phyloP scores from a whole-genome alignment of 1,284 basidiomycete genomes.

The Cryptococcus amylolentus region DNA sequence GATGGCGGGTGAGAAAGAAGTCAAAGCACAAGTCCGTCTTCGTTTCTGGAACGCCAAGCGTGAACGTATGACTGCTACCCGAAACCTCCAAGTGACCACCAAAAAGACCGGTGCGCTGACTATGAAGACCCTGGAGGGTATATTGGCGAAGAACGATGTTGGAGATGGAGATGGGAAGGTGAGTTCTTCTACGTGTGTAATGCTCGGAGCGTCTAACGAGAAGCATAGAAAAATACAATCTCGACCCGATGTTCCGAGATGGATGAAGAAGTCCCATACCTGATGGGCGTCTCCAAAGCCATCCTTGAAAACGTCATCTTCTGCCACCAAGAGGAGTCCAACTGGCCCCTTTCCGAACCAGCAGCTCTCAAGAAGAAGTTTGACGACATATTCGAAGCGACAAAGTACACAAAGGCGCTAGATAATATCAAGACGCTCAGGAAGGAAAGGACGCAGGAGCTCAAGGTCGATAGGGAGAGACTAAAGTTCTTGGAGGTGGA shows the following conservation, averaged over 20 bases:
- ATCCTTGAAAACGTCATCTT: constrained; percentile 99
- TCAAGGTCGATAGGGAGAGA: constrained; percentile 66
- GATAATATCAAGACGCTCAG: constrained; percentile 84
- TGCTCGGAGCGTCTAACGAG: constrained; percentile 4
- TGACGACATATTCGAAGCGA: constrained; percentile 99
- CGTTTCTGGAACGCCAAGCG: constrained; percentile 87
- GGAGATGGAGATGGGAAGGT: constrained; percentile 73
- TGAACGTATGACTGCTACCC: constrained; percentile 82
- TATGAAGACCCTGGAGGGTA: constrained; percentile 97
- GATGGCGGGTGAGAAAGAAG: constrained; percentile 97
- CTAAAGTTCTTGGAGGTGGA: constrained; percentile 76
- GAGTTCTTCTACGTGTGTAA: constrained; percentile 5
- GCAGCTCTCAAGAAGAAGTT: constrained; percentile 94
- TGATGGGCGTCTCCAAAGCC: constrained; percentile 93
- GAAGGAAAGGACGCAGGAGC: constrained; percentile 84
- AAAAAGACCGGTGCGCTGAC: constrained; percentile 84
- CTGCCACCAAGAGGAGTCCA: constrained; percentile 98
- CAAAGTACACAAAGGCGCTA: constrained; percentile 95
- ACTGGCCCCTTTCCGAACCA: constrained; percentile 94
- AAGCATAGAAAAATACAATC: constrained; percentile 69
- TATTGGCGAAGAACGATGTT: constrained; percentile 70
- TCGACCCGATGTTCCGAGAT: constrained; percentile 97
- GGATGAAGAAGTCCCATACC: constrained; percentile 85
- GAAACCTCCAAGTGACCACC: constrained; percentile 87
- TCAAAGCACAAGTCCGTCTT: constrained; percentile 95